Base-by-base conservation (phyloP, 768 basidiomycete species). In the Hericium erinaceus region DNA sequence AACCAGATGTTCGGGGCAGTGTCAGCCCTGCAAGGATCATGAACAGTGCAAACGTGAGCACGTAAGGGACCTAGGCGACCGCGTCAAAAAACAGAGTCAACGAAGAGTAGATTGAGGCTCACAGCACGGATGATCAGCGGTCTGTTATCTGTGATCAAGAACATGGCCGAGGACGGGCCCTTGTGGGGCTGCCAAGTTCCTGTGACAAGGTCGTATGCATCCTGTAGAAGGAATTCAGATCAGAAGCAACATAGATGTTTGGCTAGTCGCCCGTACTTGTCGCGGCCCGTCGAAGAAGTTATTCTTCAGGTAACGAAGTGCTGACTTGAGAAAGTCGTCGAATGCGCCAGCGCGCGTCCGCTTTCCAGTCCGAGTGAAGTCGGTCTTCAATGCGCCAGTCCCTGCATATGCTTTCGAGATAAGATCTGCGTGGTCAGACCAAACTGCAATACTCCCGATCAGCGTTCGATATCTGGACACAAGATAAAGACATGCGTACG, bases 221-320 rank as follows among this genome's bases (percentile, higher is more conserved):
- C 97, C 84, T 94, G 64, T n/a, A 59, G 26, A 52, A 51, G 38
- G 54, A 53, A 51, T 28, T 57, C 54, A 55, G 20, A 51, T 39
- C 48, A 33, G 44, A 38, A 56, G n/a, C 22, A 39, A 37, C 39
- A 22, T 37, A n/a, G 48, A 52, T 24, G 20, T 20, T 26, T 51
- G 8, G 12, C 15, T 24, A 51, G 38, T 38, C 46, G 1, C 22
- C 28, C 62, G 48, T 54, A 87, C 88, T 77, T 95, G 93, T 66
- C 95, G 77, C 52, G 93, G 79, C 7, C 97, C 97, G 69, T 99
- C 97, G 61, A 97, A 89, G 73, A 92, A 92, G 67, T 95, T 98
- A 76, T 98, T 98, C 77, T 87, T 94, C 63, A 97, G 66, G 67
- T 98, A 99, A 60, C 97, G 82, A 73, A 83, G 76, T 0, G 83